Conservation (phyloP, 1,284 basidiomycete genomes). For the Phlebopus sp. region DNA sequence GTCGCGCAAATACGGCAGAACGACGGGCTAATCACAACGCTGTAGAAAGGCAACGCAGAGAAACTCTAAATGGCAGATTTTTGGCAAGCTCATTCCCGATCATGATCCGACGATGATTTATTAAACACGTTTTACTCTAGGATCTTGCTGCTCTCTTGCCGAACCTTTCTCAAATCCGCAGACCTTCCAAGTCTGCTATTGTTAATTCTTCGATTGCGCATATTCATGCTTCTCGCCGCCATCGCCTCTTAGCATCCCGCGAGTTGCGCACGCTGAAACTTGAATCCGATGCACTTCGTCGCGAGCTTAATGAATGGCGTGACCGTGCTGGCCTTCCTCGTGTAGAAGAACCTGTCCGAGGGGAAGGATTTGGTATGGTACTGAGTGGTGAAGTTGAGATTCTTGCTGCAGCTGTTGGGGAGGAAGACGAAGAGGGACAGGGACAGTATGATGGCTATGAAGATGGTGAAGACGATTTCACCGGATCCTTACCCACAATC, state of each 20-base stretch:
- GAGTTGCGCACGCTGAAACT: slow-evolving; percentile 73
- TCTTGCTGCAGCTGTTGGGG: slow-evolving; percentile 44
- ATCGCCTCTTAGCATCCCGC: slow-evolving; percentile 73
- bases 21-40: slow-evolving; percentile 93
- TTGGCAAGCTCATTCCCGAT: slow-evolving; percentile 49
- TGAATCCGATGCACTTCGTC: slow-evolving; percentile 77
- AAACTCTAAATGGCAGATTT: slow-evolving; percentile 89
- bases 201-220: slow-evolving; percentile 90
- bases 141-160: slow-evolving; percentile 87
- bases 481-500: slow-evolving; percentile 14
- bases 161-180: slow-evolving; percentile 83
- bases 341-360: slow-evolving; percentile 65
- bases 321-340: slow-evolving; percentile 65
- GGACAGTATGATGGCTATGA: slow-evolving; percentile 40
- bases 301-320: slow-evolving; percentile 87
- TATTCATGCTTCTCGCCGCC: slow-evolving; percentile 77
- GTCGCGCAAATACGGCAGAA: slow-evolving; percentile 90
- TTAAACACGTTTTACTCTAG: slow-evolving; percentile 37
- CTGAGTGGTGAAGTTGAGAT: slow-evolving; percentile 68
- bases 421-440: slow-evolving; percentile 54
- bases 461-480: slow-evolving; percentile 32
- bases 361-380: slow-evolving; percentile 68
- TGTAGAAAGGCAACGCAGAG: slow-evolving; percentile 86
- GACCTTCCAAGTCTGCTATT: slow-evolving; percentile 91
- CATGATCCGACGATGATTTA: slow-evolving; percentile 9